Evolutionary conservation across 2,329 filamentous ascomycete species (phyloP), one percentile per base, ranked within the genome.

Genomic region (Aspergillus pseudoterreus): DNA sequence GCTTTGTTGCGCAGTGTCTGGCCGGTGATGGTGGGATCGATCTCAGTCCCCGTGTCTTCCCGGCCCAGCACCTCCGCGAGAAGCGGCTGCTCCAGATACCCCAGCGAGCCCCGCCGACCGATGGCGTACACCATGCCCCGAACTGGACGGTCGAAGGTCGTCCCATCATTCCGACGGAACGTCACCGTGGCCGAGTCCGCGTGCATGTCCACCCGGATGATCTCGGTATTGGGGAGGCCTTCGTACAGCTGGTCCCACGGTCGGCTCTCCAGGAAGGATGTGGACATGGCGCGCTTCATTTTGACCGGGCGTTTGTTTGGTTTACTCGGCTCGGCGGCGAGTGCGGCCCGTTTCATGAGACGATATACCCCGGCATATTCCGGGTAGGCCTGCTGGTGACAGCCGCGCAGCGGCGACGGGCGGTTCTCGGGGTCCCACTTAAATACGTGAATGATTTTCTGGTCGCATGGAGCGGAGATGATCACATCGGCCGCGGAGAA

Each of bases 401-500:
- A 84, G 35, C 77, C 76, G 17, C 78, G 77, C 11, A 85, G 66
- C 2, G 82, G 82, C 0, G 80, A 83, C 0, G 81, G 80, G 15
- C 75, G 73, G 4, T 70, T 72, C 8, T 81, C 73, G 0, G 81
- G 79, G n/a, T 75, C 72, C 82, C 82, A 85, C 62, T 79, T 79
- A 63, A 78, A 85, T 47, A 83, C 63, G 58, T 85, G 82, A n/a
- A 84, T 66, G 41, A 85, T 76, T 48, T 74, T 78, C 43, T 78
- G 77, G n/a, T 68, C 60, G 12, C 71, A 63, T 24, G 75, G 70
- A 17, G 78, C 72, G 5, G 80, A 82, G 36, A 83, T 78, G 45
- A 84, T 83, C 3, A 79, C 71, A 66, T 85, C 82, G 22, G 82
- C 82, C 2, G 82, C 82, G 2, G 81, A 82, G 64, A 84, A 85